Base-by-base conservation (phyloP, 129 eudicot genomes). In the Artemisia tridentata region DNA sequence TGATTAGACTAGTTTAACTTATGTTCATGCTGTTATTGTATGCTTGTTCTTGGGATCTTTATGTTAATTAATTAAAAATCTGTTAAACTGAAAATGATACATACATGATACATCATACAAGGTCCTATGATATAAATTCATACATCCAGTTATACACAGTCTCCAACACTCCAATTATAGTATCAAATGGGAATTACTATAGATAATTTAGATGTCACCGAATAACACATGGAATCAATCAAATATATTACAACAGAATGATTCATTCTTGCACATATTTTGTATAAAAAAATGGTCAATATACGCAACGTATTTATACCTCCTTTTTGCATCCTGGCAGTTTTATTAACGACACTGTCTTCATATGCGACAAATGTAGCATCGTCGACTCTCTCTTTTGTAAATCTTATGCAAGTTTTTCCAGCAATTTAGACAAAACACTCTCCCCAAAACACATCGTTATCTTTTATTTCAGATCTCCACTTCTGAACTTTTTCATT, bases 401-500 rank as follows among this genome's bases (percentile, higher is more conserved):
- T 62, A 18, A 25, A 72, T 61, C 63, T 21, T 73, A 50, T 19
- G 9, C 41, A 14, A 67, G 69, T 51, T 76, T 34, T 23, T 38
- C 47, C 18, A 21, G 15, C 48, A 76, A 61, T 15, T 23, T 19
- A 29, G 80, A 60, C 46, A 76, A 5, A 41, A 46, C 11, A 49
- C 31, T 60, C 75, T 59, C 75, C 80, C 75, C 80, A 76, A 76
- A 18, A 76, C 29, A 18, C 75, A 61, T 76, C 75, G 11, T 23
- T 3, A 2, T 61, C 7, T 11, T 15, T 2, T 13, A 75, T 68
- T 27, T 68, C 75, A 5, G 56, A 68, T 11, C 14, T n/a, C 80
- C 80, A 76, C 38, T 34, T 31, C 56, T 5, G 2, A 51, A 69
- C 45, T 48, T 21, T 7, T 31, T 21, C 1, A 4, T 50, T 13